Evolutionary conservation across 1,284 basidiomycete species (phyloP).

Genomic region (Ustilago xerochloae): DNA sequence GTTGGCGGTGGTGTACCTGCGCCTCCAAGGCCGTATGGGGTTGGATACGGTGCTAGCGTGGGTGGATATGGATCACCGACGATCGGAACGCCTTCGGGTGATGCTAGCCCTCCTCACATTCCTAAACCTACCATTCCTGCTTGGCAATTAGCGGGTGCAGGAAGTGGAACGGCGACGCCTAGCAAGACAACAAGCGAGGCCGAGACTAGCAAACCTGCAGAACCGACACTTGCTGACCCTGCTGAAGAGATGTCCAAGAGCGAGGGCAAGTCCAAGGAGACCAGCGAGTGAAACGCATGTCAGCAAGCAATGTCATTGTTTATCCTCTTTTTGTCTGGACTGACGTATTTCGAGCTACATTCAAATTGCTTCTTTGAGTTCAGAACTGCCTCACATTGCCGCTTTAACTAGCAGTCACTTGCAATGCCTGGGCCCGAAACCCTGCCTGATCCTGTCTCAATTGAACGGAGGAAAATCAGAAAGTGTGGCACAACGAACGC

Average conservation of each 20-base stretch:
- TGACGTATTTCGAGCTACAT: too few relatives aligned
- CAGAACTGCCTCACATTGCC: too few relatives aligned
- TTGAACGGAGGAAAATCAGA: too few relatives aligned
- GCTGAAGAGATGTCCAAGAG: constrained; percentile 49
- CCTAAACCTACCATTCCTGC: constrained; percentile 63
- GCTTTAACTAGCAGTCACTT: too few relatives aligned
- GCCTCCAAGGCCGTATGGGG: constrained; percentile 30
- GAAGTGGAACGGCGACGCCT: constrained; percentile 12
- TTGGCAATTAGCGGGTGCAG: constrained; percentile 63
- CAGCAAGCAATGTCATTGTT: background rate
- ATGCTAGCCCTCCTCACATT: constrained; percentile 47
- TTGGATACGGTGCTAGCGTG: constrained; percentile 31
- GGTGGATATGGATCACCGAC: constrained; percentile 43
- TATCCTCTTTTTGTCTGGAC: too few relatives aligned
- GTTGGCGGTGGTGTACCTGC: constrained; percentile 7
- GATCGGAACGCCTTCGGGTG: constrained; percentile 40
- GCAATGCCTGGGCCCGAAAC: too few relatives aligned
- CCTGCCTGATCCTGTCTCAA: too few relatives aligned
- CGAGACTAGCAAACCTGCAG: constrained; percentile 20
- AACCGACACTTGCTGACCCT: constrained; percentile 29
- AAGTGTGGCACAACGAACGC: too few relatives aligned
- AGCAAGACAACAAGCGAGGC: constrained; percentile 6
- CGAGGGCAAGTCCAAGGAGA: constrained; percentile 29
- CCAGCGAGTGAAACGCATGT: constrained; percentile 6
- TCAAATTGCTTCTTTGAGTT: too few relatives aligned